Base-by-base conservation (phyloP, 2,329 filamentous ascomycete genomes). In the Botrytis tulipae region DNA sequence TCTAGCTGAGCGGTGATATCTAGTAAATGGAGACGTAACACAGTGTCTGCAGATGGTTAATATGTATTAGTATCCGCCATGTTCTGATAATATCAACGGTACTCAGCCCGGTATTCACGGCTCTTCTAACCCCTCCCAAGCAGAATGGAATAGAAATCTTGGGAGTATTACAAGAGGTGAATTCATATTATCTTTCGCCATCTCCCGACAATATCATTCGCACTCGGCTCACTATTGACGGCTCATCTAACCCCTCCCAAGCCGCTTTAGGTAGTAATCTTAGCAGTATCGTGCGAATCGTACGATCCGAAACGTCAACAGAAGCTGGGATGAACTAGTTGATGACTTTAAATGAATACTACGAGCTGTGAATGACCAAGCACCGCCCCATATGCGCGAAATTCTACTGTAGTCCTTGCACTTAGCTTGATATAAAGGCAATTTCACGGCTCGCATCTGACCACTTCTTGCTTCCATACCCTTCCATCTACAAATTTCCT, bases 271-370 rank as follows among this genome's bases (percentile, higher is more conserved):
- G 66, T 42, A 68, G 37, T 68, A 42, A 68, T 68, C 48, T 57
- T 25, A 68, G 48, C 35, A 57, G 48, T 57, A 32, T 68, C 48
- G 14, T 68, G 54, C 18, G 66, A 68, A 32, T 68, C 66, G 22
- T 68, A 68, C 51, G n/a, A 68, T 42, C 18, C 4, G 9, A 68
- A n/a, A 16, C 48, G 6, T 44, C 4, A 42, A 42, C 35, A 42
- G 54, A 46, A 22, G 66, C 40, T 68, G 25, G 66, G 66, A 68
- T 12, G 66, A 12, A 68, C 35, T 44, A 57, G 35, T 29, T 10
- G 32, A 42, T 42, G 66, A 68, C 66, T 68, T 57, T 25, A n/a
- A 57, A 68, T 68, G 66, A 57, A 68, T 68, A 42, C 40, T n/a
- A 44, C 42, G 35, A 57, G 66, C 37, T 57, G n/a, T 14, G 35